Percentiles rank a stretch among this genome's conserved stretches.
phyloP scores from a whole-genome alignment of 768 basidiomycete species.

The Mycena floridula region DNA sequence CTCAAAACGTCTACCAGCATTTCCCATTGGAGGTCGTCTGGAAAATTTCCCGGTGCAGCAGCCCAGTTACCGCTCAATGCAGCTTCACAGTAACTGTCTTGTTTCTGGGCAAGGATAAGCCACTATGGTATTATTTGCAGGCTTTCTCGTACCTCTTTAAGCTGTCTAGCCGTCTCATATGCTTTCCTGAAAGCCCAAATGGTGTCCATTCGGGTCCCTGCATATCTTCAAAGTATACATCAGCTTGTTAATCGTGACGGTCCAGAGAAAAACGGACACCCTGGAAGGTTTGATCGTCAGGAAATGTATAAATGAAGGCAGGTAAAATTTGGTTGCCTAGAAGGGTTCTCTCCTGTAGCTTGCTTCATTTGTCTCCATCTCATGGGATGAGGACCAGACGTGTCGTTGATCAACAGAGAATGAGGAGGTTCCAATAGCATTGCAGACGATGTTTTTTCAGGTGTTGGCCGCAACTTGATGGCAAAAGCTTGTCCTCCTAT shows the following conservation, averaged over 20 bases:
- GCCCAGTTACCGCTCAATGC: conserved; percentile 43
- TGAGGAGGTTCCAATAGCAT: conserved; percentile 77
- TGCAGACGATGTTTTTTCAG: conserved; percentile 63
- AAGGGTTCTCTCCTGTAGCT: conserved; percentile 12
- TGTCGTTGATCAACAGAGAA: conserved; percentile 29
- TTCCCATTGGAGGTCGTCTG: conserved; percentile 68
- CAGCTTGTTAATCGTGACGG: no score
- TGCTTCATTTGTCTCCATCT: conserved; percentile 75
- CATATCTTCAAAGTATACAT: conserved; percentile 7
- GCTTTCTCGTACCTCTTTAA: no score
- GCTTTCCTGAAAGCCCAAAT: conserved; percentile 59
- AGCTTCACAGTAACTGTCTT: conserved; percentile 56
- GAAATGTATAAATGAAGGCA: background rate
- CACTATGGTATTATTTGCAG: no score
- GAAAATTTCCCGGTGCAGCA: conserved; percentile 44
- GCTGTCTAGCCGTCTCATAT: conserved; percentile 53
- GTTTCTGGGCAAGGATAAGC: no score
- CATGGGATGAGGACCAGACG: conserved; percentile 34
- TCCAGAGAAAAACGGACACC: conserved; percentile 27
- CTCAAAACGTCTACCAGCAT: conserved; percentile 71
- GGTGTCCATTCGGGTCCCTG: conserved; percentile 49
- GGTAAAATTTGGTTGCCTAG: background rate
- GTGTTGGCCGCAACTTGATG: conserved; percentile 71
- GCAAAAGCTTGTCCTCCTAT: conserved; percentile 81
- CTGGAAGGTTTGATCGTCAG: conserved; percentile 32